Base-by-base conservation (phyloP, 2,329 filamentous ascomycete species). In the Paraphoma chrysanthemicola region DNA sequence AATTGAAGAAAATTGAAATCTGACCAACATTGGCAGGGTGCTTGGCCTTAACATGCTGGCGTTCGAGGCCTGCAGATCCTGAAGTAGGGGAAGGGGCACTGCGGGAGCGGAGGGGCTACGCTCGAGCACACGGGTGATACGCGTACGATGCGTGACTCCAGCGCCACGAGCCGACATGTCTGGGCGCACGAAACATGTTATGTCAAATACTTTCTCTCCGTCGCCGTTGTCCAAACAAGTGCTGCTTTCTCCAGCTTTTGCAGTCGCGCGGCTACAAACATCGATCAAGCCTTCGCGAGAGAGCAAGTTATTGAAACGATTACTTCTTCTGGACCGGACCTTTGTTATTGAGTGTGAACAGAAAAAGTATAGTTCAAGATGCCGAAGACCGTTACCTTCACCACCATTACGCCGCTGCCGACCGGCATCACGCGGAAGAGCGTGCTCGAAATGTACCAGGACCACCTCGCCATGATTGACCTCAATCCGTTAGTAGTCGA, bases 391-490 rank as follows among this genome's bases (percentile, higher is more conserved):
- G 86, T 84, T 14, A 82, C 87, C 31, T 92, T 93, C 79, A 95
- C 91, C 39, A 90, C 86, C 44, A 87, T 93, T 66, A 95, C 91
- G 29, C 90, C 92, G 16, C 83, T 96, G 31, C 92, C 93, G 8
- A 66, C 85, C 2, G 81, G 82, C 64, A 85, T 95, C 63, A 82
- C 86, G 46, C 86, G 91, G 52, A 83, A 89, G 63, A 83, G 86
- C n/a, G 91, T 91, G 42, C 74, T 96, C 61, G 82, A 86, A 51
- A 91, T 91, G 64, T 86, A 96, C 31, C 91, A 92, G 75, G 84
- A 90, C 75, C 92, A 96, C 77, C 75, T 83, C 48, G 88, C 88
- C 66, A 96, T 97, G 89, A 96, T 96, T 69, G 89, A 94, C 71
- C 81, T 96, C 54, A 96, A 96, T 75, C 92, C 92, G 1, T 83